A percentile compares a stretch with the other conserved stretches of the same genome.
phyloP scores from a whole-genome alignment of 495 filamentous ascomycete species.

The Pyrenula massariospora region DNA sequence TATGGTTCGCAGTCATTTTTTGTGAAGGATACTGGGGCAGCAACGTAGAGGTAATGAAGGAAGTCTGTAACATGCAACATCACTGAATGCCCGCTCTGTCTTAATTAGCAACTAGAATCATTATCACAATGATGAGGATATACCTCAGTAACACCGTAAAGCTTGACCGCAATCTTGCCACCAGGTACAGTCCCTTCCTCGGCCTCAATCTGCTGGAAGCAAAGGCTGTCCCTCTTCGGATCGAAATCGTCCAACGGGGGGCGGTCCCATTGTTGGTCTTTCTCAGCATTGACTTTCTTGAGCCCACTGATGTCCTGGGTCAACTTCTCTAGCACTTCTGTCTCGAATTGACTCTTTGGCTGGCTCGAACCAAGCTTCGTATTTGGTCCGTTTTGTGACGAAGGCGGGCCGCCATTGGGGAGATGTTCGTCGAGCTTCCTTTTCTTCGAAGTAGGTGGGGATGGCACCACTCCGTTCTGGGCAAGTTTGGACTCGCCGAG shows the following conservation, averaged over 20 bases:
- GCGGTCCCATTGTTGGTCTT: conserved; percentile 87
- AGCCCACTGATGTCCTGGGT: conserved; percentile 80
- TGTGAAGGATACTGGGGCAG: conserved; percentile 72
- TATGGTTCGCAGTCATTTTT: conserved; percentile 65
- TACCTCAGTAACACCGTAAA: conserved; percentile 97
- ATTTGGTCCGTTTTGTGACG: conserved; percentile 42
- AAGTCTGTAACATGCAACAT: conserved; percentile 93
- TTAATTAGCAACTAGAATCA: conserved; percentile 3
- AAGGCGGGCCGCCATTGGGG: conserved; percentile 43
- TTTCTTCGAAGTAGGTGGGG: conserved; percentile 56
- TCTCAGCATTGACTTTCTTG: conserved; percentile 76
- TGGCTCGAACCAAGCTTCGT: conserved; percentile 64
- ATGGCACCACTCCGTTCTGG: conserved; percentile 29
- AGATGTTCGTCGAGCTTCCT: conserved; percentile 56
- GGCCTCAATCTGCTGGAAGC: conserved; percentile 91
- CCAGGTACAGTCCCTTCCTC: conserved; percentile 74
- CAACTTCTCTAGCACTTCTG: conserved; percentile 86
- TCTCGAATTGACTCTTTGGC: conserved; percentile 85
- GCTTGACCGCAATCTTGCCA: conserved; percentile 63
- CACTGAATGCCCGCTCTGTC: conserved; percentile 74
- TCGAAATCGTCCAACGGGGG: conserved; percentile 65
- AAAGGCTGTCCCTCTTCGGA: conserved; percentile 56
- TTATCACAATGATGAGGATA: conserved; percentile 2
- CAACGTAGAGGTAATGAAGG: conserved; percentile 89
- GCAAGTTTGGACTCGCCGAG: conserved; percentile 45